Evolutionary conservation across 768 basidiomycete genomes (phyloP), one percentile per base, ranked within the genome.

Genomic region (Panaeolus papilionaceus): DNA sequence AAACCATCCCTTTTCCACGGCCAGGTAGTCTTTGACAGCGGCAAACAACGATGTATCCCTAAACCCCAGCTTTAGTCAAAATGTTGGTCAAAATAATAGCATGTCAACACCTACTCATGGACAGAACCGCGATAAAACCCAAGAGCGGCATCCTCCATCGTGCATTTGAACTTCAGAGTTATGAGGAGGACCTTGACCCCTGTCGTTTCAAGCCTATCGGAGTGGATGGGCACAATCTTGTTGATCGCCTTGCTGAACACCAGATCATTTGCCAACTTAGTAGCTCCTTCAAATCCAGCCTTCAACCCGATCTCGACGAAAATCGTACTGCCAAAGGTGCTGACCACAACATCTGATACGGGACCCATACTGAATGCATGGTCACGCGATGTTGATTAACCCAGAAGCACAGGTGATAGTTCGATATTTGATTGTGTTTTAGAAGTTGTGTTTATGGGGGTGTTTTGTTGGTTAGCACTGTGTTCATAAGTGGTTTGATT

Each of bases 1-100:
- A 76, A 90, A 89, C 89, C 90, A 89, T 14, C 88, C 89, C 74
- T 90, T 89, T 75, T 88, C 85, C 3, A 87, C 78, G 2, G 87
- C 82, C 51, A 90, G 77, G 66, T 89, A 90, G 64, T 89, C 88
- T 71, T 85, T 89, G 20, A 91, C 86, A 8, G 81, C 79, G 42
- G 89, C 77, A 70, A 90, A 90, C 16, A 90, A 76, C 4, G 87
- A 87, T n/a, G 76, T 70, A 71, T 89, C 88, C 65, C 86, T 88
- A 64, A 9, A 42, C 37, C 61, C 66, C 61, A 26, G 54, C 40
- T 28, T 69, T 38, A 68, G 39, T 62, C 44, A 62, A 62, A 61
- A 37, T 62, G n/a, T 26, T 28, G 8, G n/a, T 9, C 20, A 14
- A 23, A 20, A 20, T 42, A 11, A 51, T 40, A 68, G 40, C 18